Evolutionary conservation across 1,284 basidiomycete genomes (phyloP), one percentile per base, ranked within the genome.

Genomic region (Hymenochaete sp.): DNA sequence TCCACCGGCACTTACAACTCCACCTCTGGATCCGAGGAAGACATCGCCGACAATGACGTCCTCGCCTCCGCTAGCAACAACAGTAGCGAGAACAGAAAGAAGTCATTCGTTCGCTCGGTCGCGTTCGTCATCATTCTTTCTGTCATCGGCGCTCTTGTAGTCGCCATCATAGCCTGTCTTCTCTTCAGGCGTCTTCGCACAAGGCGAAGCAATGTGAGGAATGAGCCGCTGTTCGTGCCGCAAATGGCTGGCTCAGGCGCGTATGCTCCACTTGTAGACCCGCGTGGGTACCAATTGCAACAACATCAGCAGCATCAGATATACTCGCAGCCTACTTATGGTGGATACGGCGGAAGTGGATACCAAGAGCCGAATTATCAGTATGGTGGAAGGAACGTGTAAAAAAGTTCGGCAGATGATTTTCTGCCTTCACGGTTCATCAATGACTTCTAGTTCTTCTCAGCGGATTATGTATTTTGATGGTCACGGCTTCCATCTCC

Each of bases 51-150:
- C n/a, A n/a, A n/a, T n/a, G 31, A 26, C 7, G n/a, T n/a, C n/a
- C n/a, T n/a, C n/a, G n/a, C n/a, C n/a, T n/a, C n/a, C n/a, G n/a
- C n/a, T n/a, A n/a, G n/a, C n/a, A n/a, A n/a, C n/a, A n/a, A n/a
- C n/a, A n/a, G n/a, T n/a, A n/a, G n/a, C n/a, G n/a, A n/a, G n/a
- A n/a, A n/a, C n/a, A n/a, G n/a, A n/a, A 41, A 51, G 37, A 47
- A 47, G 8, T 19, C 39, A n/a, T 43, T 47, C 41, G 44, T 28
- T 31, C 14, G 21, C 8, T 16, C 14, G 8, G 25, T 32, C 13
- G 47, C 45, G 49, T 47, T 51, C 45, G 40, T 51, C 18, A 42
- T 40, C n/a, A 37, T 19, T n/a, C 29, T 43, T 13, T n/a, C 29
- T 14, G 41, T 41, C 2, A 44, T 11, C 13, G 48, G 48, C 10